Evolutionary conservation across 352 stramenopile genomes (phyloP).

Genomic region (Phytophthora multivora): DNA sequence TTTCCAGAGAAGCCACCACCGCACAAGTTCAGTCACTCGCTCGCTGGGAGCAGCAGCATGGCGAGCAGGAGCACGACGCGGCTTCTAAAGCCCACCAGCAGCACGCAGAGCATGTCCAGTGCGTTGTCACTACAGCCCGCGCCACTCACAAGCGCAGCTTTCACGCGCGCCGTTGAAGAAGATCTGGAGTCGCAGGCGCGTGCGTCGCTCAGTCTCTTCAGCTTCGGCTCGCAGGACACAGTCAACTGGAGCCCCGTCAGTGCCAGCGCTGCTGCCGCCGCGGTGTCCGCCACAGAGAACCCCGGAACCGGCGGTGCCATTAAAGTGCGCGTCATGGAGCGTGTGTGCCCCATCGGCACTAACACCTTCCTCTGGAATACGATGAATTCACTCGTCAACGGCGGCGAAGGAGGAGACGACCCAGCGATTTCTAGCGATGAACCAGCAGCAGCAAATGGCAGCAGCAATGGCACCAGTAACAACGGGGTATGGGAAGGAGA

Average conservation of each 20-base stretch:
- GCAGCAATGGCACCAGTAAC: constrained; percentile 12
- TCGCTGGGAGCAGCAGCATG: constrained; percentile 14
- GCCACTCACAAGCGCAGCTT: constrained; percentile 32
- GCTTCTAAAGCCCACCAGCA: constrained; percentile 38
- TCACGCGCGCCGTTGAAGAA: constrained; percentile 48
- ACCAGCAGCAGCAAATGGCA: constrained; percentile 7
- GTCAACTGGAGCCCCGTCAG: constrained; percentile 67
- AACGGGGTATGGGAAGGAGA: constrained; percentile 32
- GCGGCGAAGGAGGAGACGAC: constrained; percentile 30
- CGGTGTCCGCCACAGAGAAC: constrained; percentile 19
- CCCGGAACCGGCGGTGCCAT: constrained; percentile 25
- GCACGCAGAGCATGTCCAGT: constrained; percentile 49
- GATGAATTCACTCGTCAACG: constrained; percentile 48
- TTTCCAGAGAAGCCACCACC: neutral
- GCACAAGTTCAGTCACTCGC: constrained; percentile 7
- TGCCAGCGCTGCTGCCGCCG: constrained; percentile 30
- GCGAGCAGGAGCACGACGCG: constrained; percentile 23
- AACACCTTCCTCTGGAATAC: constrained; percentile 70
- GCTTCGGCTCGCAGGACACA: constrained; percentile 62
- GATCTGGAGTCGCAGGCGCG: constrained; percentile 70
- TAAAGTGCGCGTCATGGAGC: constrained; percentile 55
- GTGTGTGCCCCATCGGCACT: constrained; percentile 64
- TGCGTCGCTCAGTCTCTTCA: constrained; percentile 68
- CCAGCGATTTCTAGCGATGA: constrained; percentile 12
- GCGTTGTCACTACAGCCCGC: constrained; percentile 46